phyloP scores from a whole-genome alignment of 1,284 basidiomycete species.

The Coniferiporia weirii region DNA sequence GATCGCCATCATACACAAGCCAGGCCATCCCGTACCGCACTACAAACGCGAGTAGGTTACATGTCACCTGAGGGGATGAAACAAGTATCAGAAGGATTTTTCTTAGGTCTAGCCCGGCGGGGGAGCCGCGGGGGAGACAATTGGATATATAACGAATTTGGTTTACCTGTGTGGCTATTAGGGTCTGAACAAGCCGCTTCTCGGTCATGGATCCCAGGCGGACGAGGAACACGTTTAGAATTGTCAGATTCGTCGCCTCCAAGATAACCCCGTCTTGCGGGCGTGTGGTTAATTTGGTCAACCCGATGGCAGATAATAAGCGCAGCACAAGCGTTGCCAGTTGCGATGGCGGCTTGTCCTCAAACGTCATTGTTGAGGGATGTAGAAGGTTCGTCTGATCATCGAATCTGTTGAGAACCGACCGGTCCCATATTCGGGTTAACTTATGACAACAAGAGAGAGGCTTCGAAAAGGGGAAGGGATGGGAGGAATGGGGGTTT shows the following conservation, averaged over 20 bases:
- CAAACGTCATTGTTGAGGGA: slow-evolving; percentile 67
- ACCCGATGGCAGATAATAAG: slow-evolving; percentile 52
- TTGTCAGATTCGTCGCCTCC: slow-evolving; percentile 81
- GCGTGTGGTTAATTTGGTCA: slow-evolving; percentile 63
- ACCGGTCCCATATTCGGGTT: neutral
- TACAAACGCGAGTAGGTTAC: slow-evolving; percentile 75
- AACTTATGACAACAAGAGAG: slow-evolving; percentile 5
- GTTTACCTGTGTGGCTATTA: slow-evolving; percentile 69
- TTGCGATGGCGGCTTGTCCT: slow-evolving; percentile 44
- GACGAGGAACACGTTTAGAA: slow-evolving; percentile 80
- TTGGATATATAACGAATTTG: neutral
- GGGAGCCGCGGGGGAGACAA: neutral
- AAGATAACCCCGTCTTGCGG: slow-evolving; percentile 50
- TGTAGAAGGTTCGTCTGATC: slow-evolving; percentile 63
- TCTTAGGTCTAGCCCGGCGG: neutral
- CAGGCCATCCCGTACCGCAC: slow-evolving; percentile 85
- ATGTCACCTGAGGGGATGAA: slow-evolving; percentile 42
- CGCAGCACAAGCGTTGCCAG: slow-evolving; percentile 52
- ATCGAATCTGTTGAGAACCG: slow-evolving; percentile 54
- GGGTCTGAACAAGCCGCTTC: slow-evolving; percentile 63
- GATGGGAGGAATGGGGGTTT: slow-evolving; percentile 22
- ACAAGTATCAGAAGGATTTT: neutral
- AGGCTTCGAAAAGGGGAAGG: slow-evolving; percentile 2
- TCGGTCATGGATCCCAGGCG: slow-evolving; percentile 79
- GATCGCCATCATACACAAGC: slow-evolving; percentile 85